These are phyloP conservation scores for Pythium vanterpoolii DNA, from an alignment of 352 stramenopile species.

Conservation along the genomic window DNA sequence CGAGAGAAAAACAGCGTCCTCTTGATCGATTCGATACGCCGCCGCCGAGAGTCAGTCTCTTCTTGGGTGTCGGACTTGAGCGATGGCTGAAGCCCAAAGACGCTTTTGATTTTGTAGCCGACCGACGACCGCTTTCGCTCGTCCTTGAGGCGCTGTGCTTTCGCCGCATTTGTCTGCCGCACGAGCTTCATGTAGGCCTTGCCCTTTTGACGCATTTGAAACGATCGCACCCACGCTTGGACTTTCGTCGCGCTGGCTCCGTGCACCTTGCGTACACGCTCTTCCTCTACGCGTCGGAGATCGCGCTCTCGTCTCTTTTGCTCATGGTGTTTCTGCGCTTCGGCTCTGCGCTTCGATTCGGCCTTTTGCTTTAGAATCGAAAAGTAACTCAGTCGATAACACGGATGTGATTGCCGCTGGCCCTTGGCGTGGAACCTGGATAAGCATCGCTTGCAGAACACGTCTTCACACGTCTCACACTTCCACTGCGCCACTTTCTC, in stretches of 20 bases:
- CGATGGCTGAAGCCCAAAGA: slow-evolving; percentile 21
- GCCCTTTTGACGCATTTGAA: slow-evolving; percentile 15
- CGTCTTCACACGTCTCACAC: slow-evolving; percentile 56
- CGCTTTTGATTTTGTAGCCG: slow-evolving; percentile 23
- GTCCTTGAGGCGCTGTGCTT: slow-evolving; percentile 30
- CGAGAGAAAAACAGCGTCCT: slow-evolving; percentile 45
- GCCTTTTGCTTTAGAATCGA: slow-evolving; percentile 54
- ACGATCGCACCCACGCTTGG: slow-evolving; percentile 25
- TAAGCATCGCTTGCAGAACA: slow-evolving; percentile 71
- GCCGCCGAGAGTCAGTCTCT: slow-evolving; percentile 32
- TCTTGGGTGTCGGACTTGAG: slow-evolving; percentile 57
- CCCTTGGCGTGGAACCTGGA: slow-evolving; percentile 50
- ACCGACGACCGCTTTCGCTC: slow-evolving; percentile 21
- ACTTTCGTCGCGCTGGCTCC: slow-evolving; percentile 24
- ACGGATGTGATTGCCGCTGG: slow-evolving; percentile 51
- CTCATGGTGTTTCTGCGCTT: slow-evolving; percentile 34
- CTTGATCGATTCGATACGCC: slow-evolving; percentile 44
- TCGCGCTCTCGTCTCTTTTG: slow-evolving; percentile 26
- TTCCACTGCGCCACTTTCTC: slow-evolving; percentile 58
- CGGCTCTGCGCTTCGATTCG: slow-evolving; percentile 29
- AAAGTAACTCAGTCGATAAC: slow-evolving; percentile 62
- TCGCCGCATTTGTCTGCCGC: slow-evolving; percentile 25
- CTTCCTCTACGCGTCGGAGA: slow-evolving; percentile 10
- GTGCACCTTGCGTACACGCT: slow-evolving; percentile 7
- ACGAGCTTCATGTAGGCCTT: slow-evolving; percentile 35